phyloP scores from a whole-genome alignment of 306 rosid species.

The Neltuma alba region DNA sequence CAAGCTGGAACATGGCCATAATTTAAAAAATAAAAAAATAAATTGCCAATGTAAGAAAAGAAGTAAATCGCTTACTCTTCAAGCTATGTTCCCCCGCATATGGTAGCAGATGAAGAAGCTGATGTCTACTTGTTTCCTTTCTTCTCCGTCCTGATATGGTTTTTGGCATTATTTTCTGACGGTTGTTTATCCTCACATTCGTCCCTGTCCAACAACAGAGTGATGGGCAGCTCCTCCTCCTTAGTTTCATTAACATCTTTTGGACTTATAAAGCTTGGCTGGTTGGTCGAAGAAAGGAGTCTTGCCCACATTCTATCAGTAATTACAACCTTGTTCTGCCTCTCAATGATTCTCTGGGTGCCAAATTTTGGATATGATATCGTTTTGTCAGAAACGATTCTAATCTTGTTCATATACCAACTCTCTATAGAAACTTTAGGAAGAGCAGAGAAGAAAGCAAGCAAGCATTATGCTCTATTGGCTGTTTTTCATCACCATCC shows the following conservation, averaged over 20 bases:
- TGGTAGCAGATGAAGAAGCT: slow-evolving; percentile 14
- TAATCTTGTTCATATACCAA: slow-evolving; percentile 21
- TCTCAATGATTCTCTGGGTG: slow-evolving; percentile 73
- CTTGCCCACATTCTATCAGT: slow-evolving; percentile 96
- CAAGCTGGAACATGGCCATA: not conserved
- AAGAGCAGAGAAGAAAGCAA: not conserved
- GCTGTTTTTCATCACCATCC: not conserved
- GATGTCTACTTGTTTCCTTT: slow-evolving; percentile 7
- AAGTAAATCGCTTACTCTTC: slow-evolving; percentile 7
- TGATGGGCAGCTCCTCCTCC: slow-evolving; percentile 42
- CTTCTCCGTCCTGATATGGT: slow-evolving; percentile 25
- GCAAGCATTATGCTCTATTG: slow-evolving; percentile 3
- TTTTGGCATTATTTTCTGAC: slow-evolving; percentile 38
- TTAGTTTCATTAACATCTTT: slow-evolving; percentile 44
- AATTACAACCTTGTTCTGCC: slow-evolving; percentile 78
- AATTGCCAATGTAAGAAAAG: slow-evolving; percentile 15
- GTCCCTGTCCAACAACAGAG: slow-evolving; percentile 43
- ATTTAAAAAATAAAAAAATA: not conserved
- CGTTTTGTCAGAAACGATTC: slow-evolving; percentile 25
- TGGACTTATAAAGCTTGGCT: slow-evolving; percentile 65
- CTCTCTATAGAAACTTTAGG: slow-evolving; percentile 23
- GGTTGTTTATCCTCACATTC: slow-evolving; percentile 36
- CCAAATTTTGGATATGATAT: slow-evolving; percentile 27
- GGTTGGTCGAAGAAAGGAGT: slow-evolving; percentile 65
- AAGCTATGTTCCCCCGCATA: slow-evolving; percentile 3